phyloP scores from a whole-genome alignment of 768 basidiomycete genomes.

The Leccinum uliginosum region DNA sequence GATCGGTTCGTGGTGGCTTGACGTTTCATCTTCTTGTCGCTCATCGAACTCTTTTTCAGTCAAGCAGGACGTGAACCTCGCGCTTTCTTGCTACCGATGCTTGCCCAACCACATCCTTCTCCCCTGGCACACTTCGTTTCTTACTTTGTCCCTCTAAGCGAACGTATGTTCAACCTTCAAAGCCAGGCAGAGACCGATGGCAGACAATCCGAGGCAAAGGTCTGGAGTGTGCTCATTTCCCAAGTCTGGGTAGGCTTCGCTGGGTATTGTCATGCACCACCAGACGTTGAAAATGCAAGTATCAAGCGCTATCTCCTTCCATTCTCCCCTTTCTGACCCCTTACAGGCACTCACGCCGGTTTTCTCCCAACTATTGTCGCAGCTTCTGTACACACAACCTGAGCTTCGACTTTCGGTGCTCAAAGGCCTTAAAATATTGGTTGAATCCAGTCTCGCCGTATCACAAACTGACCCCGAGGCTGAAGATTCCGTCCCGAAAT shows the following conservation, averaged over 20 bases:
- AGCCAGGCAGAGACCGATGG: slow-evolving; percentile 72
- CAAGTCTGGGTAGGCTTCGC: slow-evolving; percentile 92
- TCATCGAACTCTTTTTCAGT: slow-evolving; percentile 34
- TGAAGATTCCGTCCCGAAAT: slow-evolving; percentile 23
- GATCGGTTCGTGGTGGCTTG: slow-evolving; percentile 53
- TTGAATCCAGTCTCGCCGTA: slow-evolving; percentile 71
- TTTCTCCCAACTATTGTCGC: slow-evolving; percentile 88
- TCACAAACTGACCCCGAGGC: slow-evolving; percentile 32
- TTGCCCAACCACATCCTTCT: slow-evolving; percentile 76
- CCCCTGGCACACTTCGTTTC: slow-evolving; percentile 80
- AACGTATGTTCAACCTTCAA: slow-evolving; percentile 86
- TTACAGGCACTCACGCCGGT: slow-evolving; percentile 63
- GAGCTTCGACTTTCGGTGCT: slow-evolving; percentile 80
- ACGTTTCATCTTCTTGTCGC: background rate
- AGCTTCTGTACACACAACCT: slow-evolving; percentile 87
- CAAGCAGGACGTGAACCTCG: slow-evolving; percentile 76
- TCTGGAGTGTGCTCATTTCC: slow-evolving; percentile 90
- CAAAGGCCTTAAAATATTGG: slow-evolving; percentile 72
- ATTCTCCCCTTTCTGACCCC: slow-evolving; percentile 1
- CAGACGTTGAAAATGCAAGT: slow-evolving; percentile 68
- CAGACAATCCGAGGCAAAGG: slow-evolving; percentile 81
- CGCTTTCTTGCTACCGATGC: slow-evolving; percentile 87
- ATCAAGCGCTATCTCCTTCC: background rate
- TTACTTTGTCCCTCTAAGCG: slow-evolving; percentile 92
- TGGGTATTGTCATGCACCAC: slow-evolving; percentile 81